Evolutionary conservation across 192 early-diverging fungal species (phyloP).

Genomic region (Coemansia sp.): DNA sequence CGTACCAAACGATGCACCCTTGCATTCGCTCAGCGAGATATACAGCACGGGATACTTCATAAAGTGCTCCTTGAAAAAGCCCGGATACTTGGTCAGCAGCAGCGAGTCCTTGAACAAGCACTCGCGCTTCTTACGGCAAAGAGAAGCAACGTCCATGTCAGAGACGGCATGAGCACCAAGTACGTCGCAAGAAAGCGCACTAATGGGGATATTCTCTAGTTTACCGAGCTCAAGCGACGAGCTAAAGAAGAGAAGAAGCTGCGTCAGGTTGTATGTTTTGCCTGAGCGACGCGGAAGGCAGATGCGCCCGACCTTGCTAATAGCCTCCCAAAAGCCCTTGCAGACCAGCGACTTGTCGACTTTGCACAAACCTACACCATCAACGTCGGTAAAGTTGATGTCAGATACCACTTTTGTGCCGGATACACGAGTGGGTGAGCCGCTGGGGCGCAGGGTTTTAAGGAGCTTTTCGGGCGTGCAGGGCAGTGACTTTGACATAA

Average conservation of each 20-base stretch:
- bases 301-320: conserved; percentile 24
- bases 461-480: conserved; percentile 28
- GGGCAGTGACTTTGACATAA: not conserved
- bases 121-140: conserved; percentile 36
- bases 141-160: conserved; percentile 12
- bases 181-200: not conserved
- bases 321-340: conserved; percentile 40
- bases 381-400: conserved; percentile 25
- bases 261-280: conserved; percentile 47
- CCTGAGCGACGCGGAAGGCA: conserved; percentile 42
- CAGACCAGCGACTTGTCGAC: conserved; percentile 48
- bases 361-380: conserved; percentile 18
- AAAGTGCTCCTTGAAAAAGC: conserved; percentile 41
- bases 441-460: conserved; percentile 27
- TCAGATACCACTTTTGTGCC: conserved; percentile 28
- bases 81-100: conserved; percentile 22
- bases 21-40: conserved; percentile 23
- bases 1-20: not conserved
- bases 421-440: conserved; percentile 34
- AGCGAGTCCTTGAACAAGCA: conserved; percentile 34
- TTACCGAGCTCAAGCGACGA: conserved; percentile 17
- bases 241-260: conserved; percentile 42
- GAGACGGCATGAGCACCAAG: not conserved
- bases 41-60: conserved; percentile 43
- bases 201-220: conserved; percentile 15